A percentile compares a stretch with the other conserved stretches of the same genome.
phyloP scores from a whole-genome alignment of 192 early-diverging fungal genomes.

The Mortierella hygrophila region DNA sequence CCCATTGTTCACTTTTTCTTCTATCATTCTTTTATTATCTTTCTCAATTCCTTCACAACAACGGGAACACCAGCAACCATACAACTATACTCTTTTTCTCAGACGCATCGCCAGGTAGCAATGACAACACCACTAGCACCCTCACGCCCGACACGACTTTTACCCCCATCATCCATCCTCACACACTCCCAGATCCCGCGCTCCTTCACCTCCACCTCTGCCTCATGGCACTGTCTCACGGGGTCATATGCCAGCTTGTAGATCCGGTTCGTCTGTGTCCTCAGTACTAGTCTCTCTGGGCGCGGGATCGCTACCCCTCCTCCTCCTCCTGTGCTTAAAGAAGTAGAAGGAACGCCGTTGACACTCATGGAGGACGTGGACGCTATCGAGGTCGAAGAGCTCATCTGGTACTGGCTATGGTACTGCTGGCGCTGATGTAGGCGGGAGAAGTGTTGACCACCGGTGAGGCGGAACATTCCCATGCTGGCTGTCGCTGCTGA shows the following conservation, averaged over 20 bases:
- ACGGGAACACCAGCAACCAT: too few relatives aligned
- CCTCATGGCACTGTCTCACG: constrained; percentile 42
- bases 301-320: constrained; percentile 7
- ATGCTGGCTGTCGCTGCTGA: not conserved
- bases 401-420: constrained; percentile 12
- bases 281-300: constrained; percentile 39
- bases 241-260: constrained; percentile 47
- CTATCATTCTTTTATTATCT: not conserved
- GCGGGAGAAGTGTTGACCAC: not conserved
- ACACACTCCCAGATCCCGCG: constrained; percentile 51
- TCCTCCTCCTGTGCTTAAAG: not conserved
- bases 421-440: constrained; percentile 3
- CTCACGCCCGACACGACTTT: constrained; percentile 37
- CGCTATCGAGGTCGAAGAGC: constrained; percentile 21
- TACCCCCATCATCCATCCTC: constrained; percentile 53
- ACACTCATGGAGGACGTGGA: constrained; percentile 27
- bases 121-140: constrained; percentile 49
- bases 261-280: constrained; percentile 44
- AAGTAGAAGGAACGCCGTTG: not conserved
- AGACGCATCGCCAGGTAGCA: constrained; percentile 45
- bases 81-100: not conserved
- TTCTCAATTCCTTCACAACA: not conserved
- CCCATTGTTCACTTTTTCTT: not conserved
- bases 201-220: constrained; percentile 44
- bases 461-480: not conserved